Evolutionary conservation across 1,284 basidiomycete genomes (phyloP).

Genomic region (Puccinia triticina): DNA sequence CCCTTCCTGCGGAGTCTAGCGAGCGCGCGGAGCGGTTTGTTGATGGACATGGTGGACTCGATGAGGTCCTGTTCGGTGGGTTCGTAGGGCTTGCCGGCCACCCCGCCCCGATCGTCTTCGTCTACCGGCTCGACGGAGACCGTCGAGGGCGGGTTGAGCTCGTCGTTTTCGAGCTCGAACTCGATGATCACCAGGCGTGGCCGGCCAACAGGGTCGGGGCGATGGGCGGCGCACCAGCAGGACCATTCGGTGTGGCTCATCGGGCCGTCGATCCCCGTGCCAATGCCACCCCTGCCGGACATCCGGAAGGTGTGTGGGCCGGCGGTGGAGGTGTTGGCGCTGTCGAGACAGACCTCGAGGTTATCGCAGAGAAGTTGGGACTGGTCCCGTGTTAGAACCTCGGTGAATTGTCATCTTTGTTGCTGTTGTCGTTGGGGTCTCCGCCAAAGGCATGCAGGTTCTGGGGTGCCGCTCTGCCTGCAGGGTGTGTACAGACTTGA

Average conservation of each 20-base stretch:
- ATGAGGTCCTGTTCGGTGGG: constrained; percentile 65
- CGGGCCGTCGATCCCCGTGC: constrained; percentile 54
- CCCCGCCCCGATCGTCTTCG: constrained; percentile 50
- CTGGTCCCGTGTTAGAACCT: constrained; percentile 72
- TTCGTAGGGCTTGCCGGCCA: constrained; percentile 52
- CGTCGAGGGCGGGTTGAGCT: constrained; percentile 73
- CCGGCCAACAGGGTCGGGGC: constrained; percentile 62
- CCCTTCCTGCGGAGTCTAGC: constrained; percentile 66
- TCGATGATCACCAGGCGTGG: constrained; percentile 71
- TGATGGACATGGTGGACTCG: constrained; percentile 73
- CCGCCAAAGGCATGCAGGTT: too few relatives aligned
- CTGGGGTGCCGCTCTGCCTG: too few relatives aligned
- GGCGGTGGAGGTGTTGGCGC: not conserved
- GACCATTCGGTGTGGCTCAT: constrained; percentile 73
- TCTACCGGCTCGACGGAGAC: constrained; percentile 35
- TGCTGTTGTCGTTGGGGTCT: too few relatives aligned
- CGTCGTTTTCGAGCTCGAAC: constrained; percentile 78
- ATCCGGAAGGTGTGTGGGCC: constrained; percentile 55
- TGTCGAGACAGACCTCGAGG: constrained; percentile 64
- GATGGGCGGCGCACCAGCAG: constrained; percentile 81
- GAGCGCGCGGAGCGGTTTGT: constrained; percentile 74
- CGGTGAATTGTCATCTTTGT: too few relatives aligned
- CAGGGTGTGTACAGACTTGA: too few relatives aligned
- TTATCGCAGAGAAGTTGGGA: constrained; percentile 77
- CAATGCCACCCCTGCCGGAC: constrained; percentile 55